Base-by-base conservation (phyloP, 352 stramenopile genomes). In the Elongisporangium senticosum region DNA sequence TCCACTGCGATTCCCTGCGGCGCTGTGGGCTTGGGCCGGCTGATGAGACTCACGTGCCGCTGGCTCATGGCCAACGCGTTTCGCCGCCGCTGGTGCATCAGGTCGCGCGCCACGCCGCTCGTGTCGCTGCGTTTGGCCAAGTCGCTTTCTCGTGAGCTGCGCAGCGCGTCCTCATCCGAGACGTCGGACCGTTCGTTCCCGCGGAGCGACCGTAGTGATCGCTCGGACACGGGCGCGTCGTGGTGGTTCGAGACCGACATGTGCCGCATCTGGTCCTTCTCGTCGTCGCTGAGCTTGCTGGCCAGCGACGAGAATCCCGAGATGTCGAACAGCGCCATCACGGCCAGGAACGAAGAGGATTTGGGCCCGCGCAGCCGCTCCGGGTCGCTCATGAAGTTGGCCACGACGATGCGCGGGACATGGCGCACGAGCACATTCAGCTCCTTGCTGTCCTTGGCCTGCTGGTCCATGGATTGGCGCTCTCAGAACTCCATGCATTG, bases 281-380 rank as follows among this genome's bases (percentile, higher is more conserved):
- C 79, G 22, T 83, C 79, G 4, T 89, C 79, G 28, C 63, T 84
- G 28, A 89, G 77, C 55, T 77, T 77, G 58, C 86, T 90, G 19
- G 81, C 86, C 15, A 95, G 78, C 7, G 78, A 90, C 0, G 86
- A 94, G 63, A 95, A 96, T 4, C 86, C 87, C 15, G 80, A 92
- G 43, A 96, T 92, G 59, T 95, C 85, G 51, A 96, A 95, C 10
- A 96, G 65, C 13, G 75, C 86, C 11, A 95, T 81, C 3, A 89
- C 79, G 0, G 78, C 83, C 0, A 76, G 67, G 53, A 90, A 90
- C 3, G 68, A 64, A 17, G 50, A 59, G 26, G 67, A 72, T 63
- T 80, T 74, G 5, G 82, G 79, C 8, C 72, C 79, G 21, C 67
- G 71, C 10, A 81, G 72, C 4, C 68, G 74, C 48, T 86, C 68